Conservation (phyloP, 2,329 filamentous ascomycete species). For the Xylaria hypoxylon region DNA sequence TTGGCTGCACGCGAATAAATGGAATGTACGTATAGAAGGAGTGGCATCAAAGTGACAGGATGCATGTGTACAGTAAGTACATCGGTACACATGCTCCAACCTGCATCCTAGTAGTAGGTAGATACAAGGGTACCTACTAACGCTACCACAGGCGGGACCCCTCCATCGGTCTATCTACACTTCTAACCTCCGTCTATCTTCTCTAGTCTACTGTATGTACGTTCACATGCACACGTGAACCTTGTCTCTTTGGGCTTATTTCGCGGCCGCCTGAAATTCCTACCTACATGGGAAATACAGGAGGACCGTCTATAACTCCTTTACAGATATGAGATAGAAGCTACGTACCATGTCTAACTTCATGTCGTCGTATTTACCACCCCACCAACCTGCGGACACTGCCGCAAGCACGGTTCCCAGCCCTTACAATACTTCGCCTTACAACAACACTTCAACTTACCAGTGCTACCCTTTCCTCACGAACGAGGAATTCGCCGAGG, state of each 20-base stretch:
- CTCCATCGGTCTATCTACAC: too few relatives aligned
- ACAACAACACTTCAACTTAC: slow-evolving; percentile 55
- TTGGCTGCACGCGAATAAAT: too few relatives aligned
- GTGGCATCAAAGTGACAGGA: background rate
- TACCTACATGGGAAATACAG: background rate
- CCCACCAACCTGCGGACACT: background rate
- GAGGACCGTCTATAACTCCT: background rate
- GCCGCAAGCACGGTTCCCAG: slow-evolving; percentile 26
- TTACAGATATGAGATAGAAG: slow-evolving; percentile 4
- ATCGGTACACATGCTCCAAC: too few relatives aligned
- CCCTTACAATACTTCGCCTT: too few relatives aligned
- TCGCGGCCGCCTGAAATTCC: background rate
- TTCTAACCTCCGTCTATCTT: too few relatives aligned
- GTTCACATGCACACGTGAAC: background rate
- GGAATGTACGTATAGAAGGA: too few relatives aligned
- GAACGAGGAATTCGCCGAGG: slow-evolving; percentile 71
- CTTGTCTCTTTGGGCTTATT: background rate
- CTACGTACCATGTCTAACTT: background rate
- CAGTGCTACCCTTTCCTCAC: slow-evolving; percentile 71
- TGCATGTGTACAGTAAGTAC: too few relatives aligned
- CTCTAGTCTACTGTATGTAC: background rate
- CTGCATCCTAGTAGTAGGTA: too few relatives aligned
- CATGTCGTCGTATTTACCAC: background rate
- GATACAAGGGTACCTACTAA: too few relatives aligned
- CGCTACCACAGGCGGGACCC: too few relatives aligned